Evolutionary conservation across 192 early-diverging fungal species (phyloP).

Genomic region (Dissophora globulifera): DNA sequence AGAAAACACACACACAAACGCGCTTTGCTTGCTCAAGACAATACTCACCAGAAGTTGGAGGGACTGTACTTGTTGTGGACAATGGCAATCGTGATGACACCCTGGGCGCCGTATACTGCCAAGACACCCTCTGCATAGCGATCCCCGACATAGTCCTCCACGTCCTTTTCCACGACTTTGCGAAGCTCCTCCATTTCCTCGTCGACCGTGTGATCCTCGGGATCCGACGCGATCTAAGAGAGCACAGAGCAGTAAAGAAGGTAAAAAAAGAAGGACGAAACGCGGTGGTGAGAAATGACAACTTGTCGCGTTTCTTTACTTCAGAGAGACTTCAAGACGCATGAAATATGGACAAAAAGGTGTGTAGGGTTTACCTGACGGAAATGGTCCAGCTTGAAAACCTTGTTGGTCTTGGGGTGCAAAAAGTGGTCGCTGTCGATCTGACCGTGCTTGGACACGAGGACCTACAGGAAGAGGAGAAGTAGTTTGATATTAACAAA

Average conservation of each 20-base stretch:
- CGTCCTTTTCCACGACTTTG: slow-evolving; percentile 70
- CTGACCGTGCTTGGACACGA: slow-evolving; percentile 80
- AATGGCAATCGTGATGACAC: slow-evolving; percentile 68
- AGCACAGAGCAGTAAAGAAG: not conserved
- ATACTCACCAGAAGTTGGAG: slow-evolving; percentile 95
- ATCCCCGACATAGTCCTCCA: slow-evolving; percentile 71
- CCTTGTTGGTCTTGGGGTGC: slow-evolving; percentile 76
- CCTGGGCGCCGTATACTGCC: slow-evolving; percentile 71
- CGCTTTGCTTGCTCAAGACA: too few species aligned
- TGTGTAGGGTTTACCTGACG: too few species aligned
- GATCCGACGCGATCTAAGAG: slow-evolving; percentile 46
- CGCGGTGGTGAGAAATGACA: too few species aligned
- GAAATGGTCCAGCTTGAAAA: slow-evolving; percentile 87
- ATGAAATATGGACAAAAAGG: too few species aligned
- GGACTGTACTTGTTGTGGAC: slow-evolving; percentile 95
- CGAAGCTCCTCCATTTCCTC: slow-evolving; percentile 53
- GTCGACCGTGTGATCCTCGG: slow-evolving; percentile 40
- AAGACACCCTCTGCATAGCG: slow-evolving; percentile 84
- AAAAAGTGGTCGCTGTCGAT: slow-evolving; percentile 74
- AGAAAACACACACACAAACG: not conserved
- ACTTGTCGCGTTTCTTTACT: too few species aligned
- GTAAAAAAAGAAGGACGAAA: not conserved
- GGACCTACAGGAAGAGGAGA: slow-evolving; percentile 59
- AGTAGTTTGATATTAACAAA: too few species aligned
- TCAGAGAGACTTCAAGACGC: too few species aligned